Evolutionary conservation across 2,329 filamentous ascomycete genomes (phyloP), one percentile per base, ranked within the genome.

Genomic region (Biscogniauxia sp.): DNA sequence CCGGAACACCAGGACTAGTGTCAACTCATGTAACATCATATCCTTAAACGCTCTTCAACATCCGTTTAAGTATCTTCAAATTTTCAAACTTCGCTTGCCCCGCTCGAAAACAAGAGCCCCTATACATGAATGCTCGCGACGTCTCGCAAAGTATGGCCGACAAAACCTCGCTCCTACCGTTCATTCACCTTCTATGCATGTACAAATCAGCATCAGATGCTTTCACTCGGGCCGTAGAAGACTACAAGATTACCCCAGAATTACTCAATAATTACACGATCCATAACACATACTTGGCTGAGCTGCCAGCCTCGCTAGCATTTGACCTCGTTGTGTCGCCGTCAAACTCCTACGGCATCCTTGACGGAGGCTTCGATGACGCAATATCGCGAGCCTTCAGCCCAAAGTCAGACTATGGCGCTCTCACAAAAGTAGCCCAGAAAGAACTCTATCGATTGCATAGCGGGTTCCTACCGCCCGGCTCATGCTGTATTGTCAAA

Each of bases 331-430:
- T 84, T 51, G 80, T 84, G 20, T 84, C 82, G 0, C 82, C 82
- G 0, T 81, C 82, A 51, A 84, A 84, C 65, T 83, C 80, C 1
- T 84, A 83, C 67, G 82, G 77, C 26, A 76, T 77, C 0, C 76
- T 86, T 0, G 82, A 85, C 63, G 83, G 83, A 26, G 80, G 76
- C 54, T 85, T 84, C 63, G 82, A 84, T 69, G 79, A 83, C 63
- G 82, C 82, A 23, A 80, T 85, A 58, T 83, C 81, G 0, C 74
- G 76, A 32, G 75, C 76, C 11, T 79, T 84, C 61, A 78, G 79
- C 1, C 80, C 80, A 0, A 61, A 62, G 3, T 67, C 77, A 23
- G 75, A 80, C 56, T 84, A 84, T 63, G 64, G 75, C 20, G 80
- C 80, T 1, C 74, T 84, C 0, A 84, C 82, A 0, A 68, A 71